Evolutionary conservation across 2,329 filamentous ascomycete species (phyloP), one percentile per base, ranked within the genome.

Genomic region (Lecanicillium sp.): DNA sequence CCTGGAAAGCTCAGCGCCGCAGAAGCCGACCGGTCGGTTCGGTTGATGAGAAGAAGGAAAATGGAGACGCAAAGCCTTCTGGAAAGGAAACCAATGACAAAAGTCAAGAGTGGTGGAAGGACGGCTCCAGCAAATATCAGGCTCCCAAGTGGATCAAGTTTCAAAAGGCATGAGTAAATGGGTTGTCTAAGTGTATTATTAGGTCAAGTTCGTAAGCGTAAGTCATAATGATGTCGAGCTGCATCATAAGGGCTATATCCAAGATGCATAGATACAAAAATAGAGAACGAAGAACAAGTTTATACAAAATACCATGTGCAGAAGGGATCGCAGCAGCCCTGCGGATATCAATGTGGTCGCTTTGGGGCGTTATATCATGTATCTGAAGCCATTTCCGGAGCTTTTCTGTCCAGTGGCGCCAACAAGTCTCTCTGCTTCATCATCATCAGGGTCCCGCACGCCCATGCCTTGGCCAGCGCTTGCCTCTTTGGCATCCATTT

Each of bases 371-470:
- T 54, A 76, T 50, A 77, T 51, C 64, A 77, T 76, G 52, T 73
- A 75, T 53, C 70, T 62, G 56, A 74, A 77, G 30, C 56, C 57
- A 43, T 58, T 58, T 20, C 51, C 56, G 9, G 51, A 42, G 5
- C 48, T 52, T 40, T 52, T 61, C 39, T 50, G 53, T 47, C 54
- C 56, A 24, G 58, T 53, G 26, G 58, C 54, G 21, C 60, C 66
- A 49, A 73, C 67, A 24, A 73, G 55, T 12, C 63, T 66, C 52
- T 69, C 67, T 30, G 69, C 68, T 51, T 70, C 70, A 12, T 64
- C 60, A 9, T 15, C 26, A 15, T 46, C 33, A 11, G 23, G 26
- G 27, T 17, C 36, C 9, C 2, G 26, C 21, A n/a, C 56, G 11
- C 52, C 54, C 1, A 52, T 47, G 33, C 40, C 54, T 51, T 50